Evolutionary conservation across 176 grass and related monocot genomes (phyloP).

Genomic region (Avena sativa): DNA sequence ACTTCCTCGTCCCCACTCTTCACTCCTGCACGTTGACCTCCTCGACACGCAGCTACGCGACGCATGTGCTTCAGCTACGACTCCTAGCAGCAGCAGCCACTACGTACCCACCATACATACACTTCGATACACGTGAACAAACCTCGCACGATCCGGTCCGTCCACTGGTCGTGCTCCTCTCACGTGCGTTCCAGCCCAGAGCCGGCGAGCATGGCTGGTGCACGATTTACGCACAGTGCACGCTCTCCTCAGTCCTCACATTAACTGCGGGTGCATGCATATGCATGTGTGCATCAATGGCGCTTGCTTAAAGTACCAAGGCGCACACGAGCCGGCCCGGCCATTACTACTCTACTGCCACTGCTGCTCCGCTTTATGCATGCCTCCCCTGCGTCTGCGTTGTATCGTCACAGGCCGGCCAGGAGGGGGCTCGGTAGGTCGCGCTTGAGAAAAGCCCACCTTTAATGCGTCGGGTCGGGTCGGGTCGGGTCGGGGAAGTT

Average conservation of each 20-base stretch:
- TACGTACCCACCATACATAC: neutral
- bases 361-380: conserved; percentile 37
- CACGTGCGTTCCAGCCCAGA: neutral
- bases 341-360: conserved; percentile 30
- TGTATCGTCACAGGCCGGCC: conserved; percentile 41
- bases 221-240: neutral
- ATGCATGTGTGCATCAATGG: neutral
- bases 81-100: neutral
- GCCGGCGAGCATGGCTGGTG: neutral
- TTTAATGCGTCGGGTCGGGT: conserved; percentile 16
- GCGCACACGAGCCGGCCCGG: conserved; percentile 29
- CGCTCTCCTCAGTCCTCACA: neutral
- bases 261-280: neutral
- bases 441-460: conserved; percentile 27
- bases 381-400: conserved; percentile 20
- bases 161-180: neutral
- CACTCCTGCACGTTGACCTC: conserved; percentile 48
- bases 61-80: conserved; percentile 36
- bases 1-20: conserved; percentile 29
- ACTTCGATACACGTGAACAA: neutral
- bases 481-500: neutral
- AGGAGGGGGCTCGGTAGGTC: conserved; percentile 24
- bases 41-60: neutral
- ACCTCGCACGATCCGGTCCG: neutral
- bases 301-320: conserved; percentile 45